Percentiles rank a stretch among this genome's conserved stretches.
phyloP scores from a whole-genome alignment of 768 basidiomycete genomes.

The Boletus subparvulus region DNA sequence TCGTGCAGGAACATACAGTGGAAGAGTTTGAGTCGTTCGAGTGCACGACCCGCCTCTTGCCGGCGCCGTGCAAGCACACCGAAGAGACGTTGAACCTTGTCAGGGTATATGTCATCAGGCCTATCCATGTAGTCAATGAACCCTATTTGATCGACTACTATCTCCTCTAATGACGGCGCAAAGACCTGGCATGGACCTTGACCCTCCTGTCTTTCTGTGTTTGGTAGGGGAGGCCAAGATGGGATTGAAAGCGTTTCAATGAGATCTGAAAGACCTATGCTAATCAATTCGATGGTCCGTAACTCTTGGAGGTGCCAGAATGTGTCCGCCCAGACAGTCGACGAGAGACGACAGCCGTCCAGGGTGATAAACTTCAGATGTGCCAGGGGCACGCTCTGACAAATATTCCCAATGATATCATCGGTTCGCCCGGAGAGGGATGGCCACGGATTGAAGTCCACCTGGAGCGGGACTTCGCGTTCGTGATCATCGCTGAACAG shows the following conservation, averaged over 20 bases:
- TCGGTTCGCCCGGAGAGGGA: background rate
- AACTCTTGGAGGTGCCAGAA: background rate
- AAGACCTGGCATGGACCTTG: background rate
- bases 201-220: background rate
- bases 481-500: no score
- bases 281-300: background rate
- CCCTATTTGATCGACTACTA: background rate
- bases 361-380: background rate
- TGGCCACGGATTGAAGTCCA: background rate
- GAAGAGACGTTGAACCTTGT: background rate
- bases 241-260: background rate
- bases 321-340: background rate
- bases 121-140: background rate
- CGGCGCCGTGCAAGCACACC: background rate
- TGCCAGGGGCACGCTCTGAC: background rate
- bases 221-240: background rate
- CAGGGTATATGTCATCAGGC: background rate
- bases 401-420: background rate
- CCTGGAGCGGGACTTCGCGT: background rate
- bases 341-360: no score
- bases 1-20: background rate
- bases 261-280: background rate
- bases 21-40: background rate
- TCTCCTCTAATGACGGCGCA: background rate
- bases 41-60: background rate